These are phyloP conservation scores for Leccinum obscurum DNA, from an alignment of 768 basidiomycete genomes.

Conservation along the genomic window DNA sequence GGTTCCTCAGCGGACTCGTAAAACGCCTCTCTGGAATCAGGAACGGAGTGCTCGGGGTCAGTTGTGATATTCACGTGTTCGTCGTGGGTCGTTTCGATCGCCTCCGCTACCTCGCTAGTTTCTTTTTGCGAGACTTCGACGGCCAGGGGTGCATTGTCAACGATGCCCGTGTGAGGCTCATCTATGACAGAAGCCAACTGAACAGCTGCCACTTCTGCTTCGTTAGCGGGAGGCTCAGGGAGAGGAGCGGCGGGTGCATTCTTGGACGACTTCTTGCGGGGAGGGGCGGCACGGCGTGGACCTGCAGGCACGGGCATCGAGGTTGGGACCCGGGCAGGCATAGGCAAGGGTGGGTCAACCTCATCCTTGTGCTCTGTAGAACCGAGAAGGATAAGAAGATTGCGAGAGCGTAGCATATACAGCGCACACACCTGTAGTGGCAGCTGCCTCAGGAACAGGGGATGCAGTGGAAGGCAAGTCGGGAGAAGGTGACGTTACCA, in stretches of 20 bases:
- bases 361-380: conserved; percentile 25
- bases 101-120: conserved; percentile 7
- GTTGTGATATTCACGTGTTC: neutral
- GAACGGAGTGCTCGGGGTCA: neutral
- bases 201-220: conserved; percentile 4
- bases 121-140: conserved; percentile 16
- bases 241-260: conserved; percentile 40
- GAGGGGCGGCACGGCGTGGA: conserved; percentile 74
- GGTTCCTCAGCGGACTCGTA: conserved; percentile 10
- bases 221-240: conserved; percentile 29
- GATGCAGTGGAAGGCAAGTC: conserved; percentile 7
- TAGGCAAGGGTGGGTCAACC: conserved; percentile 29
- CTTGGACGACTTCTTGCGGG: conserved; percentile 65
- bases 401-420: neutral
- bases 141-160: conserved; percentile 4
- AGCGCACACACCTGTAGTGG: conserved; percentile 21
- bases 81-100: neutral
- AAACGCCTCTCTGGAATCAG: conserved; percentile 8
- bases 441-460: conserved; percentile 2
- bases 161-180: conserved; percentile 1
- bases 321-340: conserved; percentile 41
- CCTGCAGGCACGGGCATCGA: conserved; percentile 75
- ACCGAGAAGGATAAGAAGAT: conserved; percentile 8
- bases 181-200: conserved; percentile 7
- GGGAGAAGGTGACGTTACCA: conserved; percentile 16